A percentile compares a stretch with the other conserved stretches of the same genome.
phyloP scores from a whole-genome alignment of 75 land plant genomes.

The Cunninghamia lanceolata region DNA sequence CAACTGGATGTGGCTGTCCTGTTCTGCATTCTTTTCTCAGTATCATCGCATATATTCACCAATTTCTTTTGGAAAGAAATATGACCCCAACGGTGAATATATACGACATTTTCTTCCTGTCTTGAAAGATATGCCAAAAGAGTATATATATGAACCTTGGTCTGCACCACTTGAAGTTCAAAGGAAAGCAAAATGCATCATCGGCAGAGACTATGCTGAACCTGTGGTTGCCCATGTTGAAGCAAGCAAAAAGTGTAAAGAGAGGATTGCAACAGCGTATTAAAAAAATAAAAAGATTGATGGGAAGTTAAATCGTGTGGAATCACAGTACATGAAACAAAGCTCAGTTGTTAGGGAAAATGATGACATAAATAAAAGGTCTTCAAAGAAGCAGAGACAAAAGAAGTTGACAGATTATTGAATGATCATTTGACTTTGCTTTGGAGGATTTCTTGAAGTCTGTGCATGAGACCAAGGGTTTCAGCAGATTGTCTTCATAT shows the following conservation, averaged over 20 bases:
- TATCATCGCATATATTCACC: constrained; percentile 89
- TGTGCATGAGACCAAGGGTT: too few species aligned
- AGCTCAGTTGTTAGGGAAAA: constrained; percentile 5
- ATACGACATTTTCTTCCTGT: constrained; percentile 85
- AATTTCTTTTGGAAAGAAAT: constrained; percentile 84
- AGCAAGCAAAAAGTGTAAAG: constrained; percentile 77
- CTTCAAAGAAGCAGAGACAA: constrained; percentile 1
- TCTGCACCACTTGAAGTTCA: constrained; percentile 81
- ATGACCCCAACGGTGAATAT: constrained; percentile 80
- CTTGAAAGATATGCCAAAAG: constrained; percentile 92
- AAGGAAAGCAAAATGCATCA: constrained; percentile 69
- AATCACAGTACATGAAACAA: constrained; percentile 14
- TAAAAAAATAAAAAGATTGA: constrained; percentile 46
- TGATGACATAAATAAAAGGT: neutral
- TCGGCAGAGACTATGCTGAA: constrained; percentile 90
- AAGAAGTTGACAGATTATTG: neutral
- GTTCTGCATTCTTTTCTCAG: constrained; percentile 78
- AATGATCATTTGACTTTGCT: too few species aligned
- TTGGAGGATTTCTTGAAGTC: too few species aligned
- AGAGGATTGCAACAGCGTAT: constrained; percentile 70
- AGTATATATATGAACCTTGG: constrained; percentile 96
- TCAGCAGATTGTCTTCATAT: too few species aligned
- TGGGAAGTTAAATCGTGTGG: constrained; percentile 21
- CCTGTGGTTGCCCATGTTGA: constrained; percentile 74
- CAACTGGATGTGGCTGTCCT: constrained; percentile 96